These are phyloP conservation scores for Malus sieversii DNA, from an alignment of 306 rosid species.

Conservation along the genomic window DNA sequence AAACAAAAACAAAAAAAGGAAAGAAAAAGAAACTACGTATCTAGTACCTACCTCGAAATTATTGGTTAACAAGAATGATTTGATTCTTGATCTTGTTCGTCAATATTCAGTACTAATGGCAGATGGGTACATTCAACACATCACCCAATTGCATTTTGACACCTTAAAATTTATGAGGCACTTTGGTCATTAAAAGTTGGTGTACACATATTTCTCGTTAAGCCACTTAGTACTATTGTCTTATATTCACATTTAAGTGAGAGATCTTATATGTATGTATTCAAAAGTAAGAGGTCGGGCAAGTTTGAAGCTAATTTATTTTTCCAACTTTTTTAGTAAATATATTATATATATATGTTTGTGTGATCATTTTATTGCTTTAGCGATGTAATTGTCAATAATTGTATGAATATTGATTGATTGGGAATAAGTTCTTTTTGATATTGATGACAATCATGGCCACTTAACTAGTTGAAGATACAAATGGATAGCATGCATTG, in stretches of 20 bases:
- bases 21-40: not conserved
- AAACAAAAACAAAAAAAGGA: not conserved
- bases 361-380: not conserved
- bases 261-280: no score
- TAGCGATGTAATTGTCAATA: not conserved
- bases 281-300: no score
- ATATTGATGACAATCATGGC: conserved; percentile 1
- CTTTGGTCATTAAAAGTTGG: not conserved
- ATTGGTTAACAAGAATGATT: conserved; percentile 18
- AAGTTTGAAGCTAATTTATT: no score
- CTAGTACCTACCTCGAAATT: conserved; percentile 12
- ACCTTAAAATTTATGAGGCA: not conserved
- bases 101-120: not conserved
- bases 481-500: conserved; percentile 19
- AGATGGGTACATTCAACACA: not conserved
- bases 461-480: conserved; percentile 25
- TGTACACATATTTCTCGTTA: not conserved
- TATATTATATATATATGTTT: not conserved
- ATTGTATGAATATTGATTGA: not conserved
- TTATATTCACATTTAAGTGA: no score
- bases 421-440: conserved; percentile 37
- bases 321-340: no score
- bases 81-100: conserved; percentile 18
- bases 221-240: no score
- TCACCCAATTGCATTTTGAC: not conserved